A percentile compares a stretch with the other conserved stretches of the same genome.
These are phyloP conservation scores for Pilaira anomala DNA, from an alignment of 192 early-diverging fungal genomes.

Conservation along the genomic window DNA sequence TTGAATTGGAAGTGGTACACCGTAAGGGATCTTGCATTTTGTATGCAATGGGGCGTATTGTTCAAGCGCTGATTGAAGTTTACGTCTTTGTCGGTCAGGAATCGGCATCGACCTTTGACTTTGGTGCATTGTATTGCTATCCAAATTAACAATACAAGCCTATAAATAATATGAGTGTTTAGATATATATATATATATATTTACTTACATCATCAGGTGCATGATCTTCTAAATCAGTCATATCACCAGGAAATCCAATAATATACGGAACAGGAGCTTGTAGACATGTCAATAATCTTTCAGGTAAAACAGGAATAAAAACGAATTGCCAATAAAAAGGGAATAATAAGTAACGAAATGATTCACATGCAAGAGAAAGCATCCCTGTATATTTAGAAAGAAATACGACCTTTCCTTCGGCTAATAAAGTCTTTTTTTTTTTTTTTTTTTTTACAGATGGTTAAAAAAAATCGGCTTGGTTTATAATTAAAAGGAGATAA, in stretches of 20 bases:
- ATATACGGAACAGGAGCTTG: slow-evolving; percentile 78
- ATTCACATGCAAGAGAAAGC: slow-evolving; percentile 66
- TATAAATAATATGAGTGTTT: too few species aligned
- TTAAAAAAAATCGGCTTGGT: neutral
- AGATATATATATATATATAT: neutral
- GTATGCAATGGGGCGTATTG: slow-evolving; percentile 46
- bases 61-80: slow-evolving; percentile 58
- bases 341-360: slow-evolving; percentile 60
- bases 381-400: slow-evolving; percentile 64
- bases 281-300: slow-evolving; percentile 51
- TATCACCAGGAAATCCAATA: slow-evolving; percentile 61
- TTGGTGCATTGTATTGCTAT: slow-evolving; percentile 58
- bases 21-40: slow-evolving; percentile 38
- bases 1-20: slow-evolving; percentile 57
- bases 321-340: slow-evolving; percentile 79
- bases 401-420: slow-evolving; percentile 72
- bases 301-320: slow-evolving; percentile 72
- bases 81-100: slow-evolving; percentile 60
- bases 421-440: slow-evolving; percentile 42
- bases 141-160: slow-evolving; percentile 67
- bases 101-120: slow-evolving; percentile 41
- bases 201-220: slow-evolving; percentile 59
- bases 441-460: neutral
- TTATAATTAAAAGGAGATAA: neutral
- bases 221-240: slow-evolving; percentile 49